Conservation (phyloP, 23 red algal species). For the Chondrus crispus region DNA sequence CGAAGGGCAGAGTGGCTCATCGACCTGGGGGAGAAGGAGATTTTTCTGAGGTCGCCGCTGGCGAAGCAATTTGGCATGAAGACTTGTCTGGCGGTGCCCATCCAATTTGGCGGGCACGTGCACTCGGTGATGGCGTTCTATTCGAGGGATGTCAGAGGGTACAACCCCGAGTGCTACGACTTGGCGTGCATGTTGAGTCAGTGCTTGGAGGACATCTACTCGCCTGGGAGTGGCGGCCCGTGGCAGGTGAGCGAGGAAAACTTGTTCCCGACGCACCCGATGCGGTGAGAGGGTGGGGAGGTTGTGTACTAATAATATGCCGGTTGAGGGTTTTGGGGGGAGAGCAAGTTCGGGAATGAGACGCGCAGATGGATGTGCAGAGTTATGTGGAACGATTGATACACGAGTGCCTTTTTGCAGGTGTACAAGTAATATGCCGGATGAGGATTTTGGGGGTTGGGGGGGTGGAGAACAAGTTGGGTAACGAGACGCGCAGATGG, state of each 20-base stretch:
- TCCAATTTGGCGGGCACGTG: constrained; percentile 55
- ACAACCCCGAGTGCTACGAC: constrained; percentile 56
- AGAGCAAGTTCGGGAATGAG: too few species aligned
- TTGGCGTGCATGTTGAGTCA: constrained; percentile 30
- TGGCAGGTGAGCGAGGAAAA: neutral
- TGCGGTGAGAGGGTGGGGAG: neutral
- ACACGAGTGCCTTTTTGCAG: too few species aligned
- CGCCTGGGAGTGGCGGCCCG: neutral
- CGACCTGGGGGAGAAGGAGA: constrained; percentile 23
- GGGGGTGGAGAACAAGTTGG: too few species aligned
- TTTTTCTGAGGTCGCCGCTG: constrained; percentile 38
- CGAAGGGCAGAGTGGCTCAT: constrained; percentile 64
- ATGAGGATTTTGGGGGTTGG: too few species aligned
- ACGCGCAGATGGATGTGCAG: too few species aligned
- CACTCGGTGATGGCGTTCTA: constrained; percentile 69
- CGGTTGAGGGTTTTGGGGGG: too few species aligned
- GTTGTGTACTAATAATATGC: neutral
- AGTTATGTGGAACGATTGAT: too few species aligned
- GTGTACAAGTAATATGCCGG: too few species aligned
- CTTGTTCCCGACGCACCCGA: neutral
- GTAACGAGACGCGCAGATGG: too few species aligned
- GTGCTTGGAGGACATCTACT: constrained; percentile 49
- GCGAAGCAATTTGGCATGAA: constrained; percentile 53
- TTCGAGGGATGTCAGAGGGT: constrained; percentile 29
- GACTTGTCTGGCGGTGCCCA: constrained; percentile 63